Evolutionary conservation across 2,329 filamentous ascomycete species (phyloP), one percentile per base, ranked within the genome.

Genomic region (Trichoderma arundinaceum): DNA sequence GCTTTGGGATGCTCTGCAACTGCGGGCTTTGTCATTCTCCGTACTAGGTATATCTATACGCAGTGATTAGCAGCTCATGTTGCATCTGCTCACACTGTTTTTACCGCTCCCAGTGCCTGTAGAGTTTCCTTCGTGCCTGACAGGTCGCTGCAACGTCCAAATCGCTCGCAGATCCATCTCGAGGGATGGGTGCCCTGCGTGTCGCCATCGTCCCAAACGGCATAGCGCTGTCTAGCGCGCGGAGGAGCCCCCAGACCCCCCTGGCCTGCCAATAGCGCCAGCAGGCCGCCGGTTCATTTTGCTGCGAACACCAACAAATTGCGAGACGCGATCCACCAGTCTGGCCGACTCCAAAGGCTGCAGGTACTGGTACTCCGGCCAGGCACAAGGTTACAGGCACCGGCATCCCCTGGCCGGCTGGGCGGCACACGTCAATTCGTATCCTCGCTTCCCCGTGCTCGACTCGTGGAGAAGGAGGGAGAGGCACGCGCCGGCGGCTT

Each of bases 261-360:
- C 9, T n/a, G 43, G 19, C 41, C 38, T 56, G 52, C 65, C 52
- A 66, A 66, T 66, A 66, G 65, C 58, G 60, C 51, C 60, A 43
- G 58, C 44, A 43, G 38, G 52, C 44, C 44, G 49, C 38, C 41
- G 54, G 54, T 22, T 35, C 39, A 46, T 44, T 64, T 58, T 44
- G 38, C 44, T 49, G 54, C 38, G 41, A 66, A 62, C 48, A 54
- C 52, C 51, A 66, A 49, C 65, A 66, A 58, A 58, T 57, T 58
- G 60, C 65, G 65, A 66, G 49, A 51, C 65, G 53, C 65, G 52
- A 66, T 64, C 64, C 64, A 66, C 62, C 62, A n/a, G 22, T 49
- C 46, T 32, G 38, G 38, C 35, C 61, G 22, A 28, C 22, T 28
- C 22, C 22, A 28, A 28, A 28, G 22, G 22, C 4, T 2, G 2